phyloP scores from a whole-genome alignment of 2,329 filamentous ascomycete genomes.

The Fusarium sp. region DNA sequence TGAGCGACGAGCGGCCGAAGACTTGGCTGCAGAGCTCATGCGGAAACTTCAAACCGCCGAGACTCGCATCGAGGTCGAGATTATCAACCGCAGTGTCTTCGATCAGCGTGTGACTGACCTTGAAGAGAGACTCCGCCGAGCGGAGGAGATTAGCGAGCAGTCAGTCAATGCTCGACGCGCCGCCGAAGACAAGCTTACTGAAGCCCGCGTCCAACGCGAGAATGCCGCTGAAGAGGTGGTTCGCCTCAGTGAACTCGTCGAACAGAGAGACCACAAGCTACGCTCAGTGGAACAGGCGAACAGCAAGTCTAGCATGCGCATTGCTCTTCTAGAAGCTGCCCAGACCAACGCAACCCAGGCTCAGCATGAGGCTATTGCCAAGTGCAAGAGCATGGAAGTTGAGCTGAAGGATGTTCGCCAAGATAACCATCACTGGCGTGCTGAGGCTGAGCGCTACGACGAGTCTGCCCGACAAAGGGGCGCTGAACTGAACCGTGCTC shows the following conservation, averaged over 20 bases:
- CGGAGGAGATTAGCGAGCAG: slow-evolving; percentile 70
- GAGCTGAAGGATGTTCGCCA: slow-evolving; percentile 65
- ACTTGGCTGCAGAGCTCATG: slow-evolving; percentile 61
- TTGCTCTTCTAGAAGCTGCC: slow-evolving; percentile 74
- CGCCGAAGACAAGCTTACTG: slow-evolving; percentile 76
- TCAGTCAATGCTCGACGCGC: slow-evolving; percentile 70
- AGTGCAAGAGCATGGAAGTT: slow-evolving; percentile 60
- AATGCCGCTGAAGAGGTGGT: slow-evolving; percentile 77
- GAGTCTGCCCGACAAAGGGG: slow-evolving; percentile 60
- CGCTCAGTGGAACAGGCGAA: slow-evolving; percentile 65
- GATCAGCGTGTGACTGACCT: slow-evolving; percentile 72
- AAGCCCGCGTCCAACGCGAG: slow-evolving; percentile 74
- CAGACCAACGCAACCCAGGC: slow-evolving; percentile 65
- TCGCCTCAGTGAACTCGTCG: slow-evolving; percentile 70
- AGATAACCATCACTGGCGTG: slow-evolving; percentile 68
- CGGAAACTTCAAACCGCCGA: slow-evolving; percentile 66
- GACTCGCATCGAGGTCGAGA: slow-evolving; percentile 67
- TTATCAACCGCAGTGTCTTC: slow-evolving; percentile 66
- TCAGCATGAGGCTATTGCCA: slow-evolving; percentile 64
- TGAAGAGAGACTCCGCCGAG: slow-evolving; percentile 71
- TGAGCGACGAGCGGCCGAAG: slow-evolving; percentile 62
- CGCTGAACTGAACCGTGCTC: slow-evolving; percentile 58
- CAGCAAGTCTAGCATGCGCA: slow-evolving; percentile 66
- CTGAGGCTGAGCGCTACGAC: slow-evolving; percentile 67
- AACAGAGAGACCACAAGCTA: slow-evolving; percentile 75